Conservation (phyloP, 495 filamentous ascomycete genomes). For the Viridothelium virens region DNA sequence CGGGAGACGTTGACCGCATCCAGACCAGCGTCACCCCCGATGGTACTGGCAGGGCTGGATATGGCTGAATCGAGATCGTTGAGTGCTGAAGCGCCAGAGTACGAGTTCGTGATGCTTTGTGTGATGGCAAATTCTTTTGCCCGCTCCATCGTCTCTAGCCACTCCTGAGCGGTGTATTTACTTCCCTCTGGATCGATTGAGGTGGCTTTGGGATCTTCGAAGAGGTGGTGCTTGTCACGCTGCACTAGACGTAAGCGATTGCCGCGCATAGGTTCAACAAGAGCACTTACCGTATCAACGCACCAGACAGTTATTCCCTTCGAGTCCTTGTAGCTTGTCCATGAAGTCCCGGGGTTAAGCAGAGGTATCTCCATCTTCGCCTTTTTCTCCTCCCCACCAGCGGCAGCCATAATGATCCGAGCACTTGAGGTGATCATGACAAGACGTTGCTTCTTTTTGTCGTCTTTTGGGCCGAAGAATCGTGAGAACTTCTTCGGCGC, state of each 20-base stretch:
- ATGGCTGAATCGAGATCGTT: conserved; percentile 63
- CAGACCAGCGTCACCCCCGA: conserved; percentile 39
- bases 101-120: conserved; percentile 57
- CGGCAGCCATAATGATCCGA: conserved; percentile 80
- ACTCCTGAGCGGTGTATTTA: conserved; percentile 63
- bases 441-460: conserved; percentile 86
- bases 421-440: conserved; percentile 94
- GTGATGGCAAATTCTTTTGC: conserved; percentile 73
- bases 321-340: conserved; percentile 68
- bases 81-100: conserved; percentile 61
- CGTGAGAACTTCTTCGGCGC: conserved; percentile 77
- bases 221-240: conserved; percentile 85
- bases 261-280: conserved; percentile 16
- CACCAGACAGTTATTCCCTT: conserved; percentile 84
- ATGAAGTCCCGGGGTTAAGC: conserved; percentile 60
- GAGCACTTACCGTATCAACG: conserved; percentile 76
- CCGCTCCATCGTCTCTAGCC: conserved; percentile 75
- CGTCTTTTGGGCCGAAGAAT: conserved; percentile 81
- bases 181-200: conserved; percentile 35
- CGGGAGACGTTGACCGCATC: conserved; percentile 13
- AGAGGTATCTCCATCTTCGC: conserved; percentile 84
- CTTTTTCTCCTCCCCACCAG: conserved; percentile 93
- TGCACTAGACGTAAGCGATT: conserved; percentile 34
- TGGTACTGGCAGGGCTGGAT: conserved; percentile 68
- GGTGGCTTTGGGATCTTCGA: conserved; percentile 76